Conservation (phyloP, 306 rosid genomes). For the Neltuma alba region DNA sequence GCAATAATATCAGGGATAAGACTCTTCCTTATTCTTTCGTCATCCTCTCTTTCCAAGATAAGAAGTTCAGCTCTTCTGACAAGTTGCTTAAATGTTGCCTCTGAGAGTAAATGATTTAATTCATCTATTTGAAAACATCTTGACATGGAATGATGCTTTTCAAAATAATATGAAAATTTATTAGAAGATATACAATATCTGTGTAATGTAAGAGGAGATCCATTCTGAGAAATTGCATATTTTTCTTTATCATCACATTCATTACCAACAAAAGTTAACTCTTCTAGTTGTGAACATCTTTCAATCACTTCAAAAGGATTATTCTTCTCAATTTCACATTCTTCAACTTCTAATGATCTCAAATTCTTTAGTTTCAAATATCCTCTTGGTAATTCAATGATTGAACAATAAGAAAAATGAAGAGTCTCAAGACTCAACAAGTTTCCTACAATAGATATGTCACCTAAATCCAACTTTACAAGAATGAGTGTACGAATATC, state of each 20-base stretch:
- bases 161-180: not conserved
- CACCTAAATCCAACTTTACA: fast-evolving
- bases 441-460: conserved; percentile 13
- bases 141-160: not conserved
- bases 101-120: not conserved
- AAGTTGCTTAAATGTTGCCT: not conserved
- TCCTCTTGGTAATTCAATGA: too few species aligned
- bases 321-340: too few species aligned
- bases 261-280: not conserved
- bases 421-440: conserved; percentile 28
- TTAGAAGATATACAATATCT: not conserved
- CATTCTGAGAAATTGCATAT: not conserved
- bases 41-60: not conserved
- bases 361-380: not conserved
- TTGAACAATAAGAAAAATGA: too few species aligned
- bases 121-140: not conserved
- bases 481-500: not conserved
- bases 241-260: not conserved
- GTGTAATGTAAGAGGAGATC: conserved; percentile 7
- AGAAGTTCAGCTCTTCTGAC: conserved; percentile 18
- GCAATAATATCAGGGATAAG: conserved; percentile 28
- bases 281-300: conserved; percentile 18
- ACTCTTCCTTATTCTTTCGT: conserved; percentile 1
- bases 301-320: conserved; percentile 32
- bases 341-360: conserved; percentile 24